Conservation (phyloP, 2,329 filamentous ascomycete species). For the Cytospora mali region DNA sequence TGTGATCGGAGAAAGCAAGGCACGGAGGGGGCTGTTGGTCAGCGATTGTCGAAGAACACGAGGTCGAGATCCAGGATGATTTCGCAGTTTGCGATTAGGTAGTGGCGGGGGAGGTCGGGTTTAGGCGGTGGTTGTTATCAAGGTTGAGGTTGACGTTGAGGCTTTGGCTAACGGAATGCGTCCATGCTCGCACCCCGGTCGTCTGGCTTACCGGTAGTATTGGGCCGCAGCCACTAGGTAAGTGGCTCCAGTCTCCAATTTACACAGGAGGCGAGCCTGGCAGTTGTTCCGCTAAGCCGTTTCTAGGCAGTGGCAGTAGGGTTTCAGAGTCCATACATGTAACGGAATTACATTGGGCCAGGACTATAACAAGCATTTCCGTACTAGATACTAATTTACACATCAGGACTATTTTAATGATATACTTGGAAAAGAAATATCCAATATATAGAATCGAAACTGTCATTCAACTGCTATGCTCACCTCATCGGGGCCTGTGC, state of each 20-base stretch:
- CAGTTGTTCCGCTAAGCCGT: background rate
- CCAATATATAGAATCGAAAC: background rate
- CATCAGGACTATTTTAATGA: too few relatives aligned
- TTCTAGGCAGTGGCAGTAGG: background rate
- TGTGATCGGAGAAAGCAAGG: background rate
- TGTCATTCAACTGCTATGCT: background rate
- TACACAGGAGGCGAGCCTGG: background rate
- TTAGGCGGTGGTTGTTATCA: background rate
- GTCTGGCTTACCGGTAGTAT: too few relatives aligned
- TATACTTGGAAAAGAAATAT: too few relatives aligned
- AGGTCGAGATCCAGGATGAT: background rate
- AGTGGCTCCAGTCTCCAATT: background rate
- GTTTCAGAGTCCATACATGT: too few relatives aligned
- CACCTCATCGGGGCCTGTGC: background rate
- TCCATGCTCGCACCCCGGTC: background rate
- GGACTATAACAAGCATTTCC: too few relatives aligned
- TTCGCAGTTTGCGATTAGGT: constrained; percentile 7
- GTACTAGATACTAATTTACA: too few relatives aligned
- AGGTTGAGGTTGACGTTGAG: background rate
- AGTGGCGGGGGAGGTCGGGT: constrained; percentile 14
- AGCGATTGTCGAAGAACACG: background rate
- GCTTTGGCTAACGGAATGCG: constrained; percentile 1
- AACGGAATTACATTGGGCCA: too few relatives aligned
- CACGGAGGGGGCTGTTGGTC: background rate
- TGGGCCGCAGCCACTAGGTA: background rate